Percentiles rank a stretch among this genome's conserved stretches.
Evolutionary conservation across 2,329 filamentous ascomycete species (phyloP).

Genomic region (Cercospora sesami): DNA sequence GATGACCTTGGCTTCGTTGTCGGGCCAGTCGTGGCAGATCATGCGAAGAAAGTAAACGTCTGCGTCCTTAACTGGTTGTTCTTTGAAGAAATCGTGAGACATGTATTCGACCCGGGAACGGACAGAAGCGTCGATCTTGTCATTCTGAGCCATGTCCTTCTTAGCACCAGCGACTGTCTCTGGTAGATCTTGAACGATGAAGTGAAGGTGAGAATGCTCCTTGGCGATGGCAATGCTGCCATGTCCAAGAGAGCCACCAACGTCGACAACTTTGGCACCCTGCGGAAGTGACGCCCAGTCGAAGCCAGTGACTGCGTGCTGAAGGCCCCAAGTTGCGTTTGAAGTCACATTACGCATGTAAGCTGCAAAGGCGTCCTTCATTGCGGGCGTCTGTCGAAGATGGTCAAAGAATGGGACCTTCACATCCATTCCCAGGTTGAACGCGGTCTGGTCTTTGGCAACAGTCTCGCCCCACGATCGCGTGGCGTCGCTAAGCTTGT

Average conservation of each 20-base stretch:
- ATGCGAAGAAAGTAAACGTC: conserved; percentile 35
- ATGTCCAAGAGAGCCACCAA: conserved; percentile 45
- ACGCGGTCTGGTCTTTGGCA: conserved; percentile 28
- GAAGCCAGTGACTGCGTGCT: conserved; percentile 56
- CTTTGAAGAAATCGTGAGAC: conserved; percentile 32
- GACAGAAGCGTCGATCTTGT: conserved; percentile 12
- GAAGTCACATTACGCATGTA: conserved; percentile 30
- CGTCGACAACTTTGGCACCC: conserved; percentile 58
- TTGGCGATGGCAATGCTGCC: conserved; percentile 46
- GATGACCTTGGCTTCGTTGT: conserved; percentile 28
- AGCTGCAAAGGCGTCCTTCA: conserved; percentile 26
- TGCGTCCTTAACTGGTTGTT: conserved; percentile 34
- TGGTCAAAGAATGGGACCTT: conserved; percentile 30
- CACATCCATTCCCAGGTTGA: conserved; percentile 26
- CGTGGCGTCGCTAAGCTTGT: conserved; percentile 26
- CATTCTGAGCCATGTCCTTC: conserved; percentile 14
- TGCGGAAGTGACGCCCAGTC: conserved; percentile 51
- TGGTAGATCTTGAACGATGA: conserved; percentile 50
- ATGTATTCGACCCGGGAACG: too few relatives aligned
- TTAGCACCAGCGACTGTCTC: conserved; percentile 24
- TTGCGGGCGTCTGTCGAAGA: conserved; percentile 23
- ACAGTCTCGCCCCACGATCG: conserved; percentile 28
- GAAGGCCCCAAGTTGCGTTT: conserved; percentile 56
- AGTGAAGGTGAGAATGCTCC: conserved; percentile 45
- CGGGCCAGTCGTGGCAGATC: conserved; percentile 36